Evolutionary conservation across 2,329 filamentous ascomycete genomes (phyloP).

Genomic region (Nemania sp.): DNA sequence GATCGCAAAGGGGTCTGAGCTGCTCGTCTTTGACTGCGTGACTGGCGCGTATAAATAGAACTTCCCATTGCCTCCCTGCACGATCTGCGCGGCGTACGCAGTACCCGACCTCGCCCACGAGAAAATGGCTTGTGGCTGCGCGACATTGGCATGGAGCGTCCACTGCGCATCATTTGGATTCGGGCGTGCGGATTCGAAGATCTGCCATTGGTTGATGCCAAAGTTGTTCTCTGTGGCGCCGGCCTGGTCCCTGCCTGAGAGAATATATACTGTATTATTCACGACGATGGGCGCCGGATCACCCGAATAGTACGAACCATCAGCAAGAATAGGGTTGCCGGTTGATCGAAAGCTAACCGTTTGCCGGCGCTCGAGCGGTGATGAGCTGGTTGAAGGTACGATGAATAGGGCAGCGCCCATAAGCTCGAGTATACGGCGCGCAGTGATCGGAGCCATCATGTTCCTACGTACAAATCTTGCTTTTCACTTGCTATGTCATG

Average conservation of each 20-base stretch:
- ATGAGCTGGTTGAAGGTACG: neutral
- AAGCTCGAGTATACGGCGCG: constrained; percentile 1
- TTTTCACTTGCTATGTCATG: neutral
- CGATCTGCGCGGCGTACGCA: constrained; percentile 44
- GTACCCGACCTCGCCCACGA: constrained; percentile 41
- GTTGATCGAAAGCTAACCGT: constrained; percentile 33
- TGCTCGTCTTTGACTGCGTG: constrained; percentile 33
- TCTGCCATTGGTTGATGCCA: constrained; percentile 44
- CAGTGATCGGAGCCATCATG: neutral
- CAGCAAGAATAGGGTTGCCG: constrained; percentile 44
- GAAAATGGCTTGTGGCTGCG: constrained; percentile 38
- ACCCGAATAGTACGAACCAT: constrained; percentile 44
- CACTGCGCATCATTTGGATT: constrained; percentile 40
- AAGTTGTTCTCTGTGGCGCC: constrained; percentile 38
- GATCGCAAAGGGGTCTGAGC: constrained; percentile 43
- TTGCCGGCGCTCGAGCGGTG: constrained; percentile 13
- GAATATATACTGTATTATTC: constrained; percentile 43
- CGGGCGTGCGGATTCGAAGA: constrained; percentile 38
- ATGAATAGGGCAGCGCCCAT: neutral
- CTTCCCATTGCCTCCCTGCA: constrained; percentile 39
- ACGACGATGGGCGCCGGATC: constrained; percentile 45
- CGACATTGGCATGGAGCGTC: constrained; percentile 40
- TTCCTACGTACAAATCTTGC: neutral
- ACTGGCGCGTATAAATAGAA: constrained; percentile 46
- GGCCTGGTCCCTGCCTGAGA: constrained; percentile 42